phyloP scores from a whole-genome alignment of 192 early-diverging fungal species.

The Gonapodya prolifera region DNA sequence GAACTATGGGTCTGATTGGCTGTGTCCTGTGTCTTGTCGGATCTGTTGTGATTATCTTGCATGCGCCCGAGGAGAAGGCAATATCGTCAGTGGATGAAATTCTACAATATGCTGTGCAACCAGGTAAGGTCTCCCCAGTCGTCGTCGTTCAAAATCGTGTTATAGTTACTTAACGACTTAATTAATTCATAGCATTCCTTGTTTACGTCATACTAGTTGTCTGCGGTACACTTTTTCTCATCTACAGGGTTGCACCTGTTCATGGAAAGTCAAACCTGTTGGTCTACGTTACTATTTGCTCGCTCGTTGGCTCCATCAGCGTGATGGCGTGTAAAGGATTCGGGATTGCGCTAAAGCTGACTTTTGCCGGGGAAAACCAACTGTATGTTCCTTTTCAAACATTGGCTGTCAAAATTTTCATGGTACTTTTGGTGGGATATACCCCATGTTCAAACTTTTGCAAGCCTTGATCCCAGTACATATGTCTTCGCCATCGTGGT shows the following conservation, averaged over 20 bases:
- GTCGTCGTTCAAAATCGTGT: too few species aligned
- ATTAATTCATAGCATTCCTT: conserved; percentile 49
- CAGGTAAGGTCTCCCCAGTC: conserved; percentile 30
- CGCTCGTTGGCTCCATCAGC: conserved; percentile 81
- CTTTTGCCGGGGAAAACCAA: conserved; percentile 87
- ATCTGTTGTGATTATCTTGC: conserved; percentile 63
- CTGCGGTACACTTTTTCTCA: conserved; percentile 54
- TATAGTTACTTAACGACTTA: not conserved
- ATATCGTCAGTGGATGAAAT: conserved; percentile 77
- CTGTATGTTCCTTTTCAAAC: too few species aligned
- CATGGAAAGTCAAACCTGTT: conserved; percentile 71
- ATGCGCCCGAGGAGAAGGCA: conserved; percentile 45
- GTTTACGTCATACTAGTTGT: conserved; percentile 60
- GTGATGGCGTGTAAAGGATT: conserved; percentile 90
- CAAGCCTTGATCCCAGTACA: conserved; percentile 60
- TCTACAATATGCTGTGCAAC: conserved; percentile 62
- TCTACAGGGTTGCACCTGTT: conserved; percentile 63
- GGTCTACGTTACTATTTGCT: conserved; percentile 91
- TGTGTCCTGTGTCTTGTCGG: conserved; percentile 82
- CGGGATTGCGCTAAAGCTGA: conserved; percentile 85
- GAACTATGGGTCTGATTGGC: conserved; percentile 69
- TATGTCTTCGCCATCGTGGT: conserved; percentile 78
- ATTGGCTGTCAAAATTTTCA: not conserved
- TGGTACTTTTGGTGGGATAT: not conserved
- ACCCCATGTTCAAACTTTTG: not conserved